A percentile compares a stretch with the other conserved stretches of the same genome.
Evolutionary conservation across 441 rosid genomes (phyloP).

Genomic region (Biscutella laevigata): DNA sequence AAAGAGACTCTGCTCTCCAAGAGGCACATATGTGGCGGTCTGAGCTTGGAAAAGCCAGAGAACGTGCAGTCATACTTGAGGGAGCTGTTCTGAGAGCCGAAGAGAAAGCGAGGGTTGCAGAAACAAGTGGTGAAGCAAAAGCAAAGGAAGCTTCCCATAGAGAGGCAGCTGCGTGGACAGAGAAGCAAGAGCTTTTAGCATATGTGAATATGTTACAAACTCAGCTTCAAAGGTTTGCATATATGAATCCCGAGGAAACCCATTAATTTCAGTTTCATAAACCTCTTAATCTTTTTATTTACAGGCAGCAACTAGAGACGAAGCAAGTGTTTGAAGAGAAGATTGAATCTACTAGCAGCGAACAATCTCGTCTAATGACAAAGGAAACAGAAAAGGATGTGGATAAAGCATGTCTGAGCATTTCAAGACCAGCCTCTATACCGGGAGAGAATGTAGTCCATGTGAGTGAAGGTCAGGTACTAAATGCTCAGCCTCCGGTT

Average conservation of each 20-base stretch:
- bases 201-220: slow-evolving; percentile 67
- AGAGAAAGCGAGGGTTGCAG: slow-evolving; percentile 79
- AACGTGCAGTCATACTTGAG: slow-evolving; percentile 74
- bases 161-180: slow-evolving; percentile 63
- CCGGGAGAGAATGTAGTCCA: slow-evolving; percentile 53
- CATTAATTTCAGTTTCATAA: background rate
- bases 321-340: slow-evolving; percentile 78
- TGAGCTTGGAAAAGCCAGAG: slow-evolving; percentile 94
- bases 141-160: slow-evolving; percentile 62
- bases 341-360: slow-evolving; percentile 38
- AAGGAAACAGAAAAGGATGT: slow-evolving; percentile 73
- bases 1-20: slow-evolving; percentile 76
- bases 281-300: background rate
- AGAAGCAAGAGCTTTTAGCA: slow-evolving; percentile 84
- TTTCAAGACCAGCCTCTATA: slow-evolving; percentile 42
- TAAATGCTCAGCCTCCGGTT: slow-evolving; percentile 35
- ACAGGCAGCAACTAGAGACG: slow-evolving; percentile 69
- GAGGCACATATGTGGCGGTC: slow-evolving; percentile 91
- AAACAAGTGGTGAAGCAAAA: slow-evolving; percentile 69
- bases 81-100: slow-evolving; percentile 85
- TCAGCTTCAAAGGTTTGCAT: slow-evolving; percentile 73
- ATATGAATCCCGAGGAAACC: background rate
- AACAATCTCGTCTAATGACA: slow-evolving; percentile 37
- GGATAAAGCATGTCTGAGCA: slow-evolving; percentile 82
- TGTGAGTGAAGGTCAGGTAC: slow-evolving; percentile 46